Evolutionary conservation across 148 eudicot genomes (phyloP).

Genomic region (Vaccinium myrtillus): DNA sequence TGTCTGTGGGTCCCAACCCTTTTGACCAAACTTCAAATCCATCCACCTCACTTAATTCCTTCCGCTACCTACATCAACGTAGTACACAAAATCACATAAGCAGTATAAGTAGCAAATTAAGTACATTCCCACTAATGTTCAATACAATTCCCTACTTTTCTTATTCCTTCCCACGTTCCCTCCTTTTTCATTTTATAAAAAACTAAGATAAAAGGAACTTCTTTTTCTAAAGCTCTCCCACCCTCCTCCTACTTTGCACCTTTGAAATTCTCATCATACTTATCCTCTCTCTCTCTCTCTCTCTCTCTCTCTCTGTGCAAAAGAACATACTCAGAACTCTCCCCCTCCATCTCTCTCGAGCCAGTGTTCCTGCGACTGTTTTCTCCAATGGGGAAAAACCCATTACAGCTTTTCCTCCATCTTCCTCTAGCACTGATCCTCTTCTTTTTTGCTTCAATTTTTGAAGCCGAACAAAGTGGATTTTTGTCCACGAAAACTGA

Average conservation of each 20-base stretch:
- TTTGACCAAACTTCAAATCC: slow-evolving; percentile 27
- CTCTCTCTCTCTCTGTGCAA: neutral
- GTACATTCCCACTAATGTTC: slow-evolving; percentile 19
- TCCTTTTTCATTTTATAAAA: slow-evolving; percentile 23
- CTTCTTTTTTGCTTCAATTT: slow-evolving; percentile 17
- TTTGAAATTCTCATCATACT: slow-evolving; percentile 47
- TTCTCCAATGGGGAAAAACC: slow-evolving; percentile 32
- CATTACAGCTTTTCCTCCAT: slow-evolving; percentile 20
- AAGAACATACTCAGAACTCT: neutral
- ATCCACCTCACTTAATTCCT: neutral
- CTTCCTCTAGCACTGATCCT: slow-evolving; percentile 23
- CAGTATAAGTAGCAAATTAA: slow-evolving; percentile 11
- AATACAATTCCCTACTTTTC: slow-evolving; percentile 17
- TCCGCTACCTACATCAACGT: neutral
- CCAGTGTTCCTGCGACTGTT: neutral
- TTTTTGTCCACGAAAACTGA: slow-evolving; percentile 46
- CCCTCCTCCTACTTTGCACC: slow-evolving; percentile 41
- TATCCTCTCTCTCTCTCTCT: slow-evolving; percentile 2
- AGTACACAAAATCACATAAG: neutral
- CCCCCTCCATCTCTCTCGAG: neutral
- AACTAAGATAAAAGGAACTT: slow-evolving; percentile 1
- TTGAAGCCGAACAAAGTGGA: slow-evolving; percentile 16
- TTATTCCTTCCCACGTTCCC: slow-evolving; percentile 35
- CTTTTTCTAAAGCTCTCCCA: slow-evolving; percentile 19
- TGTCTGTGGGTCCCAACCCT: slow-evolving; percentile 28